These are phyloP conservation scores for Phylloboletellus chloephorus DNA, from an alignment of 1,284 basidiomycete genomes.

Conservation along the genomic window DNA sequence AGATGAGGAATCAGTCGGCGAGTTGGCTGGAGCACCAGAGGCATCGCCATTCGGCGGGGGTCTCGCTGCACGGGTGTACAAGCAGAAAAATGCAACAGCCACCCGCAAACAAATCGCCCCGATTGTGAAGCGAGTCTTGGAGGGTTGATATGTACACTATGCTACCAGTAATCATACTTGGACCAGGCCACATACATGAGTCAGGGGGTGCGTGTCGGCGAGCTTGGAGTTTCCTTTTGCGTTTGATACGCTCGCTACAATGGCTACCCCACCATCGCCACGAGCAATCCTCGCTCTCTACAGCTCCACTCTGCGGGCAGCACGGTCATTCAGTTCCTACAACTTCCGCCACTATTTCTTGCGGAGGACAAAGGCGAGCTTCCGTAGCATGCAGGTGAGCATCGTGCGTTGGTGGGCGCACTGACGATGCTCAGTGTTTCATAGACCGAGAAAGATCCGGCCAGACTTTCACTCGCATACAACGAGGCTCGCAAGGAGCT, in stretches of 20 bases:
- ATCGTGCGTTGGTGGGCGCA: too few species aligned
- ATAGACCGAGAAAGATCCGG: constrained; percentile 55
- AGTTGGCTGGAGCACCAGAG: constrained; percentile 7
- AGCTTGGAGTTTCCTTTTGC: constrained; percentile 9
- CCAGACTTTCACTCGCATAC: constrained; percentile 59
- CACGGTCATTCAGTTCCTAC: constrained; percentile 77
- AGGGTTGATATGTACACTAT: constrained; percentile 20
- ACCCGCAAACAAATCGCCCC: constrained; percentile 83
- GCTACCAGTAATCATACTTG: not conserved
- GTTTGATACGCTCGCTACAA: constrained; percentile 17
- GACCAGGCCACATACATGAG: too few species aligned
- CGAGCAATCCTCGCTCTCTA: constrained; percentile 69
- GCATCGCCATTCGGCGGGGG: constrained; percentile 27
- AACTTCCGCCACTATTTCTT: constrained; percentile 85
- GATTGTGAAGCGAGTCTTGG: constrained; percentile 53
- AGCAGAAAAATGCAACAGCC: constrained; percentile 68
- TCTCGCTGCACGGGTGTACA: constrained; percentile 50
- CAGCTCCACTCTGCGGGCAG: constrained; percentile 60
- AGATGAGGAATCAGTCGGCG: constrained; percentile 28
- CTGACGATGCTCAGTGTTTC: constrained; percentile 1
- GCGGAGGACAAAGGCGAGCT: constrained; percentile 60
- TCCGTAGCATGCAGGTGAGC: constrained; percentile 59
- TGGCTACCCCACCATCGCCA: constrained; percentile 52
- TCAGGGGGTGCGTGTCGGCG: too few species aligned
- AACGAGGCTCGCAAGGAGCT: constrained; percentile 66